Evolutionary conservation across 495 filamentous ascomycete genomes (phyloP).

Genomic region (Aspergillus diversus): DNA sequence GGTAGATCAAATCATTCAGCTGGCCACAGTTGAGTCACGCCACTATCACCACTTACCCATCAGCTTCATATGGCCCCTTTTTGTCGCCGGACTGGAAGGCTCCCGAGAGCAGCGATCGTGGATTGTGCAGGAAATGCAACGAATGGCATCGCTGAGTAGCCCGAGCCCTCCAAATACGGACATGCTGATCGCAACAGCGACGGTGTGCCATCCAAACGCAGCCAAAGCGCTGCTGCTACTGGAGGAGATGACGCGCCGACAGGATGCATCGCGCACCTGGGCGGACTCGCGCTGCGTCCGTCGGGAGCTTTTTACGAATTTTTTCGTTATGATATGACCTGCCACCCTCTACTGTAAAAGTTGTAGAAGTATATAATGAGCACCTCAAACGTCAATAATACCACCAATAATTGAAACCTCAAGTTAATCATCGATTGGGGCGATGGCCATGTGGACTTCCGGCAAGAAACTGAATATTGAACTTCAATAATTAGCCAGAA

Average conservation of each 20-base stretch:
- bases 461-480: too few species aligned
- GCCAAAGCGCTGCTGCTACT: constrained; percentile 37
- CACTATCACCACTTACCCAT: constrained; percentile 29
- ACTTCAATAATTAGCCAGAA: too few species aligned
- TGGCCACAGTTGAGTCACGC: constrained; percentile 39
- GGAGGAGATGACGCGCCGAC: constrained; percentile 44
- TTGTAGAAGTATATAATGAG: too few species aligned
- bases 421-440: too few species aligned
- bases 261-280: constrained; percentile 45
- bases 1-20: constrained; percentile 44
- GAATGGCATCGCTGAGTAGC: constrained; percentile 27
- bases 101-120: constrained; percentile 39
- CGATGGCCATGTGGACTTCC: too few species aligned
- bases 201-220: constrained; percentile 35
- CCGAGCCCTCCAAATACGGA: constrained; percentile 5
- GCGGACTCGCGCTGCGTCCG: constrained; percentile 44
- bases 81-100: constrained; percentile 43
- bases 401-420: too few species aligned
- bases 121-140: constrained; percentile 43
- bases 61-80: constrained; percentile 45
- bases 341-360: too few species aligned
- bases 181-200: neutral
- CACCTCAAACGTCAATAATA: too few species aligned
- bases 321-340: constrained; percentile 42
- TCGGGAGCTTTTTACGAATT: constrained; percentile 42